Evolutionary conservation across 805 yeast species (phyloP).

Genomic region (Candida hispaniensis): DNA sequence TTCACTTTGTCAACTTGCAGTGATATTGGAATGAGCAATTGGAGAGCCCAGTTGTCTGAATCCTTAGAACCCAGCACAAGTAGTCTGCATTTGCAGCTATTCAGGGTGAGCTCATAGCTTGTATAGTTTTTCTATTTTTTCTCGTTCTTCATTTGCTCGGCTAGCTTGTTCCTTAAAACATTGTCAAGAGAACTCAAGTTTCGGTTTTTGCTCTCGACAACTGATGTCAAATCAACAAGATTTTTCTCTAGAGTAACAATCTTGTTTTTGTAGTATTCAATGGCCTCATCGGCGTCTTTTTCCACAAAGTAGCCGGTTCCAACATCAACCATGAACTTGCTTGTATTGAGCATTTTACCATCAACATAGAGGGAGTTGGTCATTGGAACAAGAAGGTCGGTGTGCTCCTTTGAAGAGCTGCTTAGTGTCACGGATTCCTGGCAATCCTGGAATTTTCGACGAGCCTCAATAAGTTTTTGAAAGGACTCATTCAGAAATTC

Average conservation of each 20-base stretch:
- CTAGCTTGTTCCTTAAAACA: constrained; percentile 18
- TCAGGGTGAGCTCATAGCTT: not conserved
- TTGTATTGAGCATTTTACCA: constrained; percentile 55
- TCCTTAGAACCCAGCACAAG: no score
- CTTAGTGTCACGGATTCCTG: constrained; percentile 54
- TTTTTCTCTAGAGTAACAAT: constrained; percentile 63
- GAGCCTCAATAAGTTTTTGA: constrained; percentile 75
- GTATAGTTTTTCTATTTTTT: no score
- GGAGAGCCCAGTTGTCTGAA: no score
- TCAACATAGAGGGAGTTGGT: constrained; percentile 85
- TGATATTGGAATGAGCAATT: no score
- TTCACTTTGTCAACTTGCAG: no score
- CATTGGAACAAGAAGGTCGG: constrained; percentile 68
- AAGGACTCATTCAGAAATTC: constrained; percentile 78
- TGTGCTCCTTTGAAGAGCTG: constrained; percentile 24
- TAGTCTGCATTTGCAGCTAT: no score
- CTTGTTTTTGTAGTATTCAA: constrained; percentile 60
- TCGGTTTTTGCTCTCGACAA: constrained; percentile 65
- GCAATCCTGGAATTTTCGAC: constrained; percentile 72
- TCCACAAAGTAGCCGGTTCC: constrained; percentile 96
- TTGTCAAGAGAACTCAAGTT: constrained; percentile 50
- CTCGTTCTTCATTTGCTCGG: constrained; percentile 15
- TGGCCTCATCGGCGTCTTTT: constrained; percentile 57
- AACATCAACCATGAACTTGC: constrained; percentile 76
- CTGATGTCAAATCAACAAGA: constrained; percentile 57